A percentile compares a stretch with the other conserved stretches of the same genome.
Conservation (phyloP, 345 rosid species). For the Adansonia digitata region DNA sequence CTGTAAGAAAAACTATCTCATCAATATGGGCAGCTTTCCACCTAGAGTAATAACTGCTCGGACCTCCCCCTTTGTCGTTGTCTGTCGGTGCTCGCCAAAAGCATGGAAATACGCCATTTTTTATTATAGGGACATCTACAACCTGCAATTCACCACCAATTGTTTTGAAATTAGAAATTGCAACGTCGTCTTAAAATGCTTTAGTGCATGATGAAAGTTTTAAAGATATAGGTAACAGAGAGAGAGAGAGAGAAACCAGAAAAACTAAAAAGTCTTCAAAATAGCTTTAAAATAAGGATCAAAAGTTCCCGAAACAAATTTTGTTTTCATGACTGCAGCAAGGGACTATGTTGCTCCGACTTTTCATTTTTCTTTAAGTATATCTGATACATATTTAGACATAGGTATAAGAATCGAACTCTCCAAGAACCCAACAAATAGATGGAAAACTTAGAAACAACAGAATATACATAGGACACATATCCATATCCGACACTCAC, state of each 20-base stretch:
- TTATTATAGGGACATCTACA: conserved; percentile 64
- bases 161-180: not conserved
- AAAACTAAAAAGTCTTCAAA: not conserved
- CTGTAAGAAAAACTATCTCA: conserved; percentile 40
- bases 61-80: conserved; percentile 92
- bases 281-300: not conserved
- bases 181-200: not conserved
- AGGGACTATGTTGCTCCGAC: too few relatives aligned
- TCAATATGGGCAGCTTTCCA: conserved; percentile 76
- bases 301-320: not conserved
- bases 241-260: not conserved
- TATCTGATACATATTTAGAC: too few relatives aligned
- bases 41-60: conserved; percentile 61
- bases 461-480: too few relatives aligned
- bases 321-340: not conserved
- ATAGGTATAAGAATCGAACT: too few relatives aligned
- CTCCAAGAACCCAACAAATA: too few relatives aligned
- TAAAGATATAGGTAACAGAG: not conserved
- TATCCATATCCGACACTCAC: too few relatives aligned
- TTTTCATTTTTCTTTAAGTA: too few relatives aligned
- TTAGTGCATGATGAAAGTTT: not conserved
- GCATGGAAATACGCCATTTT: conserved; percentile 71
- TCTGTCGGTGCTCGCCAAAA: conserved; percentile 98
- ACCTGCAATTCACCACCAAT: conserved; percentile 41
- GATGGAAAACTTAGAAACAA: too few relatives aligned